phyloP scores from a whole-genome alignment of 2,329 filamentous ascomycete genomes.

The Diatrype stigma region DNA sequence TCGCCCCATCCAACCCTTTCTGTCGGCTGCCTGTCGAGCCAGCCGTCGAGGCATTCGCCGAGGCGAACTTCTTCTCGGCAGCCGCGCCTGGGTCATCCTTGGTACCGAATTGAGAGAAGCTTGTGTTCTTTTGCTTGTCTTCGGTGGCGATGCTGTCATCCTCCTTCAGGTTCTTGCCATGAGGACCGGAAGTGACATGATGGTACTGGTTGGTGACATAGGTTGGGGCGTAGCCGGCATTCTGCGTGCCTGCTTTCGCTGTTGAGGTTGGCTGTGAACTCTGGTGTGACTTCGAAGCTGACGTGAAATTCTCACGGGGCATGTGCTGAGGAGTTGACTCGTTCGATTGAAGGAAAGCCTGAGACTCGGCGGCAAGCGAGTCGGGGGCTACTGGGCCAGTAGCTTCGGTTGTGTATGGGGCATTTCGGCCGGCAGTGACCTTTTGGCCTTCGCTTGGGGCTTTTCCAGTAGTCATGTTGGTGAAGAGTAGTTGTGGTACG shows the following conservation, averaged over 20 bases:
- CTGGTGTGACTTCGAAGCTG: slow-evolving; percentile 8
- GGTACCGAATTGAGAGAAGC: slow-evolving; percentile 41
- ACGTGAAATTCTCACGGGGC: slow-evolving; percentile 37
- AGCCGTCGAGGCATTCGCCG: slow-evolving; percentile 53
- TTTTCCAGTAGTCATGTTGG: slow-evolving; percentile 18
- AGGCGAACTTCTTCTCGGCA: slow-evolving; percentile 39
- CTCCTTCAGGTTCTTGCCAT: slow-evolving; percentile 39
- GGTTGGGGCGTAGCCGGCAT: slow-evolving; percentile 30
- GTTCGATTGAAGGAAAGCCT: slow-evolving; percentile 47
- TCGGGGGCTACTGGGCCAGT: slow-evolving; percentile 61
- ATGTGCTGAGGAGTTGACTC: slow-evolving; percentile 47
- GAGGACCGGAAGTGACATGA: slow-evolving; percentile 30
- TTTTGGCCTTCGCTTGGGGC: slow-evolving; percentile 30
- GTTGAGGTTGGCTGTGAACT: slow-evolving; percentile 5
- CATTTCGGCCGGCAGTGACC: slow-evolving; percentile 43
- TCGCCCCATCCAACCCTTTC: slow-evolving; percentile 24
- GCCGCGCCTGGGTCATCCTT: slow-evolving; percentile 42
- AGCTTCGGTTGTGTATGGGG: slow-evolving; percentile 53
- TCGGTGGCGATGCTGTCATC: slow-evolving; percentile 33
- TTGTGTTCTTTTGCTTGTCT: slow-evolving; percentile 35
- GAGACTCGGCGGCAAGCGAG: slow-evolving; percentile 73
- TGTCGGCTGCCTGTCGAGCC: slow-evolving; percentile 46
- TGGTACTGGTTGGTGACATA: slow-evolving; percentile 34
- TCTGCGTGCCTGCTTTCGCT: slow-evolving; percentile 20
- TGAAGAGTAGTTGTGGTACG: no score